phyloP scores from a whole-genome alignment of 768 basidiomycete species.

The Crassisporium funariophilum region DNA sequence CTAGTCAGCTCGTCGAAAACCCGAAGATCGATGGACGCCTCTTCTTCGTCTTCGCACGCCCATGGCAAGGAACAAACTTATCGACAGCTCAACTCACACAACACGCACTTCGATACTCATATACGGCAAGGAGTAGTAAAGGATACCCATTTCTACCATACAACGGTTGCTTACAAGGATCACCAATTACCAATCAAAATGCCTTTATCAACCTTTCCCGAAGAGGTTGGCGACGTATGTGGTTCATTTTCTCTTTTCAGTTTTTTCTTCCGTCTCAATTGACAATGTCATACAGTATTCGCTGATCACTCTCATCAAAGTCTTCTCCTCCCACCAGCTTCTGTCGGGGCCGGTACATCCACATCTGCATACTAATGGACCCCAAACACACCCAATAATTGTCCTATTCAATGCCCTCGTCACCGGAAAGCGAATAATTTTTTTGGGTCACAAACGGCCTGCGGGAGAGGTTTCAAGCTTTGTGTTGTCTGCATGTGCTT shows the following conservation, averaged over 20 bases:
- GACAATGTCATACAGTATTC: slow-evolving; percentile 66
- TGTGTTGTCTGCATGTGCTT: slow-evolving; percentile 91
- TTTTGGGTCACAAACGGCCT: slow-evolving; percentile 87
- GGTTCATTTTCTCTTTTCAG: slow-evolving; percentile 3
- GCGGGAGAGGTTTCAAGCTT: slow-evolving; percentile 90
- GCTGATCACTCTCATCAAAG: slow-evolving; percentile 85
- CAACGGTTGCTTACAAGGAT: slow-evolving; percentile 80
- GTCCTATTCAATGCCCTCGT: slow-evolving; percentile 95
- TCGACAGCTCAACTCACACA: slow-evolving; percentile 37
- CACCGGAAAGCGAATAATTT: slow-evolving; percentile 95
- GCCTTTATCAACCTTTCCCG: slow-evolving; percentile 85
- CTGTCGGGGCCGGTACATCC: slow-evolving; percentile 82
- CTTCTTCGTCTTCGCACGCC: slow-evolving; percentile 67
- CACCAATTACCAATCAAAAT: slow-evolving; percentile 88
- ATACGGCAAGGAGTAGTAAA: slow-evolving; percentile 56
- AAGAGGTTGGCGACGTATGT: slow-evolving; percentile 95
- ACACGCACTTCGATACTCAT: slow-evolving; percentile 48
- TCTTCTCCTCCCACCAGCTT: slow-evolving; percentile 62
- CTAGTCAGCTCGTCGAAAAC: slow-evolving; percentile 45
- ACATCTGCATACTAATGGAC: slow-evolving; percentile 91
- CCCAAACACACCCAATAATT: slow-evolving; percentile 90
- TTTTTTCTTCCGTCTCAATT: slow-evolving; percentile 7
- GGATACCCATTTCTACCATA: slow-evolving; percentile 95
- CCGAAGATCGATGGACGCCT: slow-evolving; percentile 72
- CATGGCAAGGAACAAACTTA: slow-evolving; percentile 42